Evolutionary conservation across 805 yeast species (phyloP).

Genomic region (Starmerella vitae): DNA sequence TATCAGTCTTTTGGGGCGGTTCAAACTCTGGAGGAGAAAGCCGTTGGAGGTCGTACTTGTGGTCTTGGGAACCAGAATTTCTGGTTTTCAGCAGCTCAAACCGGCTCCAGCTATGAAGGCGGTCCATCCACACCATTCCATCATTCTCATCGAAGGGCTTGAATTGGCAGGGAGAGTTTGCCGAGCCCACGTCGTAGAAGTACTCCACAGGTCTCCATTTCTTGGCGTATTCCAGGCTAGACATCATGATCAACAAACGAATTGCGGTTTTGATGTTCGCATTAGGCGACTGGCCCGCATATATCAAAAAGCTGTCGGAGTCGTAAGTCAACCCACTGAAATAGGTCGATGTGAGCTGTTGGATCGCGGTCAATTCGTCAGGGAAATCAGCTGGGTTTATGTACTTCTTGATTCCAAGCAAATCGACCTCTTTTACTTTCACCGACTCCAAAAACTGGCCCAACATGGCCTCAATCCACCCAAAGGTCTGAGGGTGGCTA

Average conservation of each 20-base stretch:
- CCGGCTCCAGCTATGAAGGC: slow-evolving; percentile 20
- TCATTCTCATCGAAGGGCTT: slow-evolving; percentile 19
- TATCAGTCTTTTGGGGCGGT: background rate
- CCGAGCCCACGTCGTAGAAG: slow-evolving; percentile 12
- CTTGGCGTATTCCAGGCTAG: slow-evolving; percentile 1
- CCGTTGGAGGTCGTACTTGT: background rate
- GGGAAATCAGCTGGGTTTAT: slow-evolving; percentile 5
- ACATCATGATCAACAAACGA: slow-evolving; percentile 15
- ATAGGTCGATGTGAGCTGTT: slow-evolving; percentile 24
- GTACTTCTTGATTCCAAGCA: slow-evolving; percentile 17
- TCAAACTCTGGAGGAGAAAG: slow-evolving; percentile 3
- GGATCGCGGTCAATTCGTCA: slow-evolving; percentile 20
- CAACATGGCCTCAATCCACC: slow-evolving; percentile 32
- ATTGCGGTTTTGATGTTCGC: slow-evolving; percentile 16
- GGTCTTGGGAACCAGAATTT: background rate
- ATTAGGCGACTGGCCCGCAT: slow-evolving; percentile 8
- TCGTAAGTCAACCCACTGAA: slow-evolving; percentile 10
- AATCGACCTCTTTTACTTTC: slow-evolving; percentile 27
- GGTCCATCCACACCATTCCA: slow-evolving; percentile 23
- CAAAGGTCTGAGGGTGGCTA: slow-evolving; percentile 33
- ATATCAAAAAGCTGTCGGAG: slow-evolving; percentile 12
- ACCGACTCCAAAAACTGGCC: slow-evolving; percentile 23
- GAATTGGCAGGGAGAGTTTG: slow-evolving; percentile 7
- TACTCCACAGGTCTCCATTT: slow-evolving; percentile 12
- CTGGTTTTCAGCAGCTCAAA: slow-evolving; percentile 16